Evolutionary conservation across 2,329 filamentous ascomycete species (phyloP).

Genomic region (Colletotrichum sp.): DNA sequence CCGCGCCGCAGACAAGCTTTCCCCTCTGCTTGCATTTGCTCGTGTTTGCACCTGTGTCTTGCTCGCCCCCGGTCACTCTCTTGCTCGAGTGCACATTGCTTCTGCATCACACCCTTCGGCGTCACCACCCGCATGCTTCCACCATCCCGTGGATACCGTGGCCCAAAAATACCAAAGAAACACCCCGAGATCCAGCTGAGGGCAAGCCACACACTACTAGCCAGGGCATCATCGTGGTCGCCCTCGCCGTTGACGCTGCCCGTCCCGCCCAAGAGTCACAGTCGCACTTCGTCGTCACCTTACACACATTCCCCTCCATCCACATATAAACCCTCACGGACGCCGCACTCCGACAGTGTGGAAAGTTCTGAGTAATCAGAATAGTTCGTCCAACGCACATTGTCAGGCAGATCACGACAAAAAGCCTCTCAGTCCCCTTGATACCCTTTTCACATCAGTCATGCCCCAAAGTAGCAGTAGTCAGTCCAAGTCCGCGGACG

Average conservation of each 20-base stretch:
- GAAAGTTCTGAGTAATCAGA: constrained; percentile 8
- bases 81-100: neutral
- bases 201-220: constrained; percentile 7
- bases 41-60: neutral
- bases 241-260: neutral
- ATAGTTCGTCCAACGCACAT: constrained; percentile 1
- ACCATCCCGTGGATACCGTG: neutral
- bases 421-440: neutral
- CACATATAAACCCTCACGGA: constrained; percentile 7
- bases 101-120: constrained; percentile 3
- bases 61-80: neutral
- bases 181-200: constrained; percentile 10
- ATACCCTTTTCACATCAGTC: neutral
- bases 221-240: neutral
- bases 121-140: constrained; percentile 10
- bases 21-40: neutral
- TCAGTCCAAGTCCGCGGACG: constrained; percentile 17
- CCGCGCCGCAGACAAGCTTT: constrained; percentile 2
- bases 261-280: neutral
- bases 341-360: neutral
- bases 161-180: constrained; percentile 1
- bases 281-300: neutral
- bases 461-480: constrained; percentile 18
- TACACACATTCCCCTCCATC: neutral
- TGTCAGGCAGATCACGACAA: constrained; percentile 1